Percentiles rank a stretch among this genome's conserved stretches.
These are phyloP conservation scores for Pueraria montana DNA, from an alignment of 306 rosid species.

Conservation along the genomic window DNA sequence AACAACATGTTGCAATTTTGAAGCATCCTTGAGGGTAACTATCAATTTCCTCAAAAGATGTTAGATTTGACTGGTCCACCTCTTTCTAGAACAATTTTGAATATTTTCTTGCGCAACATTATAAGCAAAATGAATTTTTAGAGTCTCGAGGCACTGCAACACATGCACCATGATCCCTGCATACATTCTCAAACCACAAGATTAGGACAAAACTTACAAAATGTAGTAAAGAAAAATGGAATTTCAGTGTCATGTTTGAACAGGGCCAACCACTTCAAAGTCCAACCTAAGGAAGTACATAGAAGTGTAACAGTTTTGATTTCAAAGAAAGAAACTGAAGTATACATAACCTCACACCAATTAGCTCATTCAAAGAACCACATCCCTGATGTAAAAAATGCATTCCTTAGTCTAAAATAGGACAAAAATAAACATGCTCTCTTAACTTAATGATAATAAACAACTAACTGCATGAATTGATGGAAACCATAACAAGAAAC, in stretches of 20 bases:
- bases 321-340: conserved; percentile 31
- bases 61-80: conserved; percentile 65
- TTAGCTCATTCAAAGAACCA: no score
- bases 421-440: no score
- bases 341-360: conserved; percentile 30
- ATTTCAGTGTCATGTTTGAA: conserved; percentile 37
- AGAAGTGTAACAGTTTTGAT: conserved; percentile 24
- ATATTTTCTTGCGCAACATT: conserved; percentile 62
- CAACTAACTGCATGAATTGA: no score
- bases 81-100: conserved; percentile 68
- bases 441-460: no score
- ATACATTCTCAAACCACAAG: conserved; percentile 53
- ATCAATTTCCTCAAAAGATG: conserved; percentile 55
- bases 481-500: no score
- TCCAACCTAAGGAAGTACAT: conserved; percentile 37
- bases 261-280: conserved; percentile 38
- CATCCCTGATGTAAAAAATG: no score
- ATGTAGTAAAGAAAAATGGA: conserved; percentile 8
- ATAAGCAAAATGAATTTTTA: conserved; percentile 74
- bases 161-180: conserved; percentile 93
- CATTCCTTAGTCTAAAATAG: no score
- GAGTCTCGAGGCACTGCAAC: conserved; percentile 81
- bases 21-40: conserved; percentile 49
- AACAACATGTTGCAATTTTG: conserved; percentile 52
- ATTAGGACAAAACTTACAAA: conserved; percentile 41